A percentile compares a stretch with the other conserved stretches of the same genome.
Evolutionary conservation across 1,284 basidiomycete species (phyloP).

Genomic region (Malassezia brasiliensis): DNA sequence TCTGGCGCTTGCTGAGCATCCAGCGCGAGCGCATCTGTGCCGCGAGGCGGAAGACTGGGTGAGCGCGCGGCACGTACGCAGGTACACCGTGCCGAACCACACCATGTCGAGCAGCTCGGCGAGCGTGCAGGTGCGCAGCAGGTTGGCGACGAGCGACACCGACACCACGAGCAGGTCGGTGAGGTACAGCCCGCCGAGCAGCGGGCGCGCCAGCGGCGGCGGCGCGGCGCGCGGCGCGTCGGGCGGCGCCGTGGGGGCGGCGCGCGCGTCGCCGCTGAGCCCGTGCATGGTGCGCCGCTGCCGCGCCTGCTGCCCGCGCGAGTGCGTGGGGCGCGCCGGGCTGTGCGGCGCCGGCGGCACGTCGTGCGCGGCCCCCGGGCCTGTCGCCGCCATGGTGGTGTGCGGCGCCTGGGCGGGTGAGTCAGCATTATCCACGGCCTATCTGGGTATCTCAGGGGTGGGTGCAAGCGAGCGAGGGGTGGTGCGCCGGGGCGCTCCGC

Average conservation of each 20-base stretch:
- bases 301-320: conserved; percentile 7
- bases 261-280: neutral
- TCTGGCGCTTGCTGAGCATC: neutral
- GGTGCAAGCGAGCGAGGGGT: no score
- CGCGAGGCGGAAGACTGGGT: conserved; percentile 3
- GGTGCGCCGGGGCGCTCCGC: neutral
- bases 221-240: no score
- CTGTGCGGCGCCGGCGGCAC: neutral
- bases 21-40: conserved; percentile 4
- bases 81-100: conserved; percentile 27
- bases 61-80: neutral
- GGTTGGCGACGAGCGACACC: conserved; percentile 34
- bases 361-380: no score
- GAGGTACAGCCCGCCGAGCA: conserved; percentile 41
- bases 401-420: neutral
- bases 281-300: conserved; percentile 1
- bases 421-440: neutral
- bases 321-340: neutral
- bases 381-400: no score
- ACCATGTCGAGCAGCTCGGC: conserved; percentile 40
- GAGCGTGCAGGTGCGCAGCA: conserved; percentile 33
- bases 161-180: conserved; percentile 40
- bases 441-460: neutral
- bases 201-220: conserved; percentile 9
- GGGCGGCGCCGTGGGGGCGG: neutral